Evolutionary conservation across 306 rosid genomes (phyloP).

Genomic region (Leucaena leucocephala): DNA sequence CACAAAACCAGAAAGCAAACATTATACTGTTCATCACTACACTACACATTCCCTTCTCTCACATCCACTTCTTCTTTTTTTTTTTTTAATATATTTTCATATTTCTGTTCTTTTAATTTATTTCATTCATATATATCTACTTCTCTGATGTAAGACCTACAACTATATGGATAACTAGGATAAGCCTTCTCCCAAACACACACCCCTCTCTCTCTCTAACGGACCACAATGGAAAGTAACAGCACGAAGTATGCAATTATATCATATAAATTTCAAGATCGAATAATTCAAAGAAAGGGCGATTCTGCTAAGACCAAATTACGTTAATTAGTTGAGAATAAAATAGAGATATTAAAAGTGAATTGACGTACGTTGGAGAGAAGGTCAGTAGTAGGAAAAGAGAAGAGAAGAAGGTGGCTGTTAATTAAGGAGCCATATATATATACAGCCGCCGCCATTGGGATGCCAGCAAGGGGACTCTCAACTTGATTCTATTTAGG

Average conservation of each 20-base stretch:
- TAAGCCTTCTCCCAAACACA: slow-evolving; percentile 51
- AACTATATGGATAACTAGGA: slow-evolving; percentile 53
- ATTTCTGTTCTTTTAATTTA: neutral
- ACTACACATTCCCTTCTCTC: slow-evolving; percentile 41
- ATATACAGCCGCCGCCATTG: slow-evolving; percentile 31
- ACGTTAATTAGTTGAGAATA: neutral
- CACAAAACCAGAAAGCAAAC: slow-evolving; percentile 35
- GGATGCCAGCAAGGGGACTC: too few relatives aligned
- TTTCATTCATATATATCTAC: slow-evolving; percentile 40
- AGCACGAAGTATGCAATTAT: neutral
- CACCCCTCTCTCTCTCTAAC: slow-evolving; percentile 16
- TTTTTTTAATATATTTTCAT: slow-evolving; percentile 10
- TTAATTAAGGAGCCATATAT: slow-evolving; percentile 38
- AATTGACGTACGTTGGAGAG: neutral
- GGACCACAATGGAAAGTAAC: slow-evolving; percentile 34
- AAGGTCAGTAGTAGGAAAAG: neutral
- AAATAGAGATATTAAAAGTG: neutral
- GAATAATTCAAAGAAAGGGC: neutral
- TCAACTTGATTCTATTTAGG: neutral
- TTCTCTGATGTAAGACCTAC: slow-evolving; percentile 49
- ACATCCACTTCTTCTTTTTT: slow-evolving; percentile 52
- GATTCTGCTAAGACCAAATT: neutral
- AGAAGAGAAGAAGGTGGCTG: slow-evolving; percentile 29
- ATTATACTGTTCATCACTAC: slow-evolving; percentile 8
- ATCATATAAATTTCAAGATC: neutral